These are phyloP conservation scores for Rhodotorula sphaerocarpa DNA, from an alignment of 768 basidiomycete species.

Conservation along the genomic window DNA sequence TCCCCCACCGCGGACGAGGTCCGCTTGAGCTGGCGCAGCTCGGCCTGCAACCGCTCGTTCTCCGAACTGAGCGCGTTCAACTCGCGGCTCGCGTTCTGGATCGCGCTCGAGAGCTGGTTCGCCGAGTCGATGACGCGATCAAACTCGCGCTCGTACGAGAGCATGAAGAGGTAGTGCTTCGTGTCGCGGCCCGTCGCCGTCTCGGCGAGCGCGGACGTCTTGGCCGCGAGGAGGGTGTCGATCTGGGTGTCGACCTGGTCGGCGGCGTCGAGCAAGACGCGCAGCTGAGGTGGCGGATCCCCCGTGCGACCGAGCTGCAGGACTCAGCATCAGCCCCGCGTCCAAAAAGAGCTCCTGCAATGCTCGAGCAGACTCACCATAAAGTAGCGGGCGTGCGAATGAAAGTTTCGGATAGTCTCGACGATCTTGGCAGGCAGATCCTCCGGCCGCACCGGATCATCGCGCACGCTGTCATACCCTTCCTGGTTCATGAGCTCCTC, in stretches of 20 bases:
- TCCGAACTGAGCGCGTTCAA: neutral
- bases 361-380: slow-evolving; percentile 21
- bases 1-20: too few relatives aligned
- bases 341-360: neutral
- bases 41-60: neutral
- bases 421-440: slow-evolving; percentile 14
- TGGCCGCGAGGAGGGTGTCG: neutral
- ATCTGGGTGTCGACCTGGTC: neutral
- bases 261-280: slow-evolving; percentile 6
- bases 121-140: slow-evolving; percentile 21
- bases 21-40: neutral
- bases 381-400: slow-evolving; percentile 20
- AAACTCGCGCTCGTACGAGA: slow-evolving; percentile 14
- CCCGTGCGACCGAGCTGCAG: slow-evolving; percentile 14
- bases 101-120: slow-evolving; percentile 4
- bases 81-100: neutral
- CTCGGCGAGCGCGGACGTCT: neutral
- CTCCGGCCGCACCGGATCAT: neutral
- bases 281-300: neutral
- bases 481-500: neutral
- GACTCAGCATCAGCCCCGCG: too few relatives aligned
- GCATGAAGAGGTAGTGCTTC: slow-evolving; percentile 14
- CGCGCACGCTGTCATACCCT: neutral
- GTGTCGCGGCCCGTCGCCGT: neutral
- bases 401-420: slow-evolving; percentile 7